Evolutionary conservation across 2,329 filamentous ascomycete genomes (phyloP), one percentile per base, ranked within the genome.

Genomic region (Penicillium aurantiogriseum): DNA sequence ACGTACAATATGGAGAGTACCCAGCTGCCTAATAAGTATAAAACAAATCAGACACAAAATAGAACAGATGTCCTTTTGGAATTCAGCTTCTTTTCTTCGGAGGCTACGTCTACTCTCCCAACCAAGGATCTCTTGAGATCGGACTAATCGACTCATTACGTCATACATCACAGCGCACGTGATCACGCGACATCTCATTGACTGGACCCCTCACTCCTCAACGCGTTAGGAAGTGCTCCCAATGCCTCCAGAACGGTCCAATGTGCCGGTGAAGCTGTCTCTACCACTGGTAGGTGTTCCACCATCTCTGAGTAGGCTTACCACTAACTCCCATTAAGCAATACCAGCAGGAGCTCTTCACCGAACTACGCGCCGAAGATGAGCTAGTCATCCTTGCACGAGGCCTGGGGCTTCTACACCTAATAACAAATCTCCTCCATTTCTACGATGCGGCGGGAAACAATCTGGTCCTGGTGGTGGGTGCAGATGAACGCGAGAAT

Each of bases 301-400:
- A 31, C 1, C 1, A 46, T 1, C n/a, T 15, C 29, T 3, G n/a
- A 2, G 21, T 29, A 45, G 4, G 21, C 43, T 39, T 50, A 60
- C 69, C 38, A 69, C 57, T 50, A 51, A 55, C 54, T 52, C 33
- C 27, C 46, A 55, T 51, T 61, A 66, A 85, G 80, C 82, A 92
- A 81, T 99, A 95, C 76, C 94, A 99, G 80, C 92, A 97, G 79
- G 88, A 91, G 70, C 86, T 97, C 69, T 97, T 97, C 80, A 91
- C 90, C 74, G 90, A 94, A 77, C 86, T 96, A 65, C 88, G 91
- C 62, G 81, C 86, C 60, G 90, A 97, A 79, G 94, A 99, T 89
- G 89, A 95, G 76, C 87, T 99, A 63, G 89, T 97, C 68, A 83
- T 99, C 54, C 84, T 97, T 54, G 94, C 93, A 42, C 90, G 91